phyloP scores from a whole-genome alignment of 768 basidiomycete genomes.

The Coprinopsis strossmayeri region DNA sequence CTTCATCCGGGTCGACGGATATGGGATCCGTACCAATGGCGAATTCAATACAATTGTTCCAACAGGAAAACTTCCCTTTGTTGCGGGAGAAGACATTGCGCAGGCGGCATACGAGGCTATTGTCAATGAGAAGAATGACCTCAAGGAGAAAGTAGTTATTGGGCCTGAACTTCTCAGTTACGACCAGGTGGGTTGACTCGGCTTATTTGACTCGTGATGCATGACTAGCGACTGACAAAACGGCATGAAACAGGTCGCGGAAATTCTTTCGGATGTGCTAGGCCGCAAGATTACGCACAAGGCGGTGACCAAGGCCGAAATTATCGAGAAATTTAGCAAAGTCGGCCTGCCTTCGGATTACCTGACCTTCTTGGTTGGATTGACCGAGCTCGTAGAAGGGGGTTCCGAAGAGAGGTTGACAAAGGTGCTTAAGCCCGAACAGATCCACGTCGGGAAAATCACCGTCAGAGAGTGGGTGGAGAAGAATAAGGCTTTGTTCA shows the following conservation, averaged over 20 bases:
- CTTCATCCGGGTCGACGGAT: background rate
- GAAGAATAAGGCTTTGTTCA: slow-evolving; percentile 9
- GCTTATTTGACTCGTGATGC: too few relatives aligned
- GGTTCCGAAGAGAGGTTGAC: too few relatives aligned
- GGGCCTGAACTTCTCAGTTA: slow-evolving; percentile 22
- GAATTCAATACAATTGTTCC: slow-evolving; percentile 14
- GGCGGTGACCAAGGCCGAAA: slow-evolving; percentile 9
- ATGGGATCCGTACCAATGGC: slow-evolving; percentile 5
- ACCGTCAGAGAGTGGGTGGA: slow-evolving; percentile 10
- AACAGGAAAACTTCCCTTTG: slow-evolving; percentile 16
- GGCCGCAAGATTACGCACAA: slow-evolving; percentile 18
- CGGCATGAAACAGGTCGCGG: slow-evolving; percentile 13
- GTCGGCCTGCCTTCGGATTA: background rate
- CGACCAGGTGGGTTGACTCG: slow-evolving; percentile 15
- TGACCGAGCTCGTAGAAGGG: too few relatives aligned
- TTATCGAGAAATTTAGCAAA: background rate
- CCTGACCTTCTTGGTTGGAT: too few relatives aligned
- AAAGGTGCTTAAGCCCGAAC: background rate
- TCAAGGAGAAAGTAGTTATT: slow-evolving; percentile 16
- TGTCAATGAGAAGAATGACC: slow-evolving; percentile 14
- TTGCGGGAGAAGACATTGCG: slow-evolving; percentile 21
- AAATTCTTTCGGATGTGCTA: slow-evolving; percentile 15
- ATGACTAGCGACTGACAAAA: background rate
- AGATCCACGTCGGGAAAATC: slow-evolving; percentile 1
- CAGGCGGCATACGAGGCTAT: slow-evolving; percentile 18